phyloP scores from a whole-genome alignment of 2,329 filamentous ascomycete genomes.

The Beauveria sp. region DNA sequence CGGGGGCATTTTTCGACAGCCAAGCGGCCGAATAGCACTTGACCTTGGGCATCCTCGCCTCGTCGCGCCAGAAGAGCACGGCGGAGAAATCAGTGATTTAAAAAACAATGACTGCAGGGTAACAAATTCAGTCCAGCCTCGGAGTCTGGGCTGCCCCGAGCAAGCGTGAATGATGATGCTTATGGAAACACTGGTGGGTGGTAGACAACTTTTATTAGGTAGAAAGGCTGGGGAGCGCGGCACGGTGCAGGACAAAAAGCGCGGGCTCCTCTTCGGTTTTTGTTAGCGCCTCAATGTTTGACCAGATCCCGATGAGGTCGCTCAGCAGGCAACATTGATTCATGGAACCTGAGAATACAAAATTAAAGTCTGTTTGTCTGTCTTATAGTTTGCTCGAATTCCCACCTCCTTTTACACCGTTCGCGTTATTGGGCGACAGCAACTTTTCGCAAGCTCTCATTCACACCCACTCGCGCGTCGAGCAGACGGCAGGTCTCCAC shows the following conservation, averaged over 20 bases:
- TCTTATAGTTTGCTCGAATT: no score
- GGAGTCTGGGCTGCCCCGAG: not conserved
- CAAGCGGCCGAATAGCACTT: constrained; percentile 80
- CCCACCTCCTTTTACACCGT: no score
- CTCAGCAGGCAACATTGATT: not conserved
- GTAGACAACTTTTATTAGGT: not conserved
- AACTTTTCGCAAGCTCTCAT: not conserved
- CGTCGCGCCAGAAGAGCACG: not conserved
- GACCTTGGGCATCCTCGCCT: constrained; percentile 67
- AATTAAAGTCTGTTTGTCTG: no score
- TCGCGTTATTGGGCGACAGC: no score
- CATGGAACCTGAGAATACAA: not conserved
- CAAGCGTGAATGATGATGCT: not conserved
- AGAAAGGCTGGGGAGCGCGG: not conserved
- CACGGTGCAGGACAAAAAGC: not conserved
- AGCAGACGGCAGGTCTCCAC: constrained; percentile 4
- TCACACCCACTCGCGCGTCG: not conserved
- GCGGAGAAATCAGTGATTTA: not conserved
- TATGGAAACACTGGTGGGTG: not conserved
- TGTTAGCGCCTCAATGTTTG: not conserved
- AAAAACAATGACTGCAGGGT: not conserved
- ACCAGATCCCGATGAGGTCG: not conserved
- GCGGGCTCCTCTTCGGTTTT: not conserved
- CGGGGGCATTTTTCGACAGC: constrained; percentile 71
- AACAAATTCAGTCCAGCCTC: not conserved